Percentiles rank a stretch among this genome's conserved stretches.
phyloP scores from a whole-genome alignment of 495 filamentous ascomycete genomes.

The Entonaema liquescens region DNA sequence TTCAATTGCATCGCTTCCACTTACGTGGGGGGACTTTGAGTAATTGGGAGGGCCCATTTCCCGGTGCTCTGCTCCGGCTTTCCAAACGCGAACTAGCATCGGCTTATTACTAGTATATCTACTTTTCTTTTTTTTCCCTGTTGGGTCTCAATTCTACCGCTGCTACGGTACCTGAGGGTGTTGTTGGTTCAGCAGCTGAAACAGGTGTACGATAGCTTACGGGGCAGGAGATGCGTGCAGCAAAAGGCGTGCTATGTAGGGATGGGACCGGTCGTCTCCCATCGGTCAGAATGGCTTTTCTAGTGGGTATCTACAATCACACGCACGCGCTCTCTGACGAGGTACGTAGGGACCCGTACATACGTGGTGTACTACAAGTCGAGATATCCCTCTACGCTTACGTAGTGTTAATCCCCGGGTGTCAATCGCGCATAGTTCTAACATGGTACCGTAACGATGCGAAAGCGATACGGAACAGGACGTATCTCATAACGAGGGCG shows the following conservation, averaged over 20 bases:
- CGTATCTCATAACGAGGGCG: background rate
- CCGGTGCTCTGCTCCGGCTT: slow-evolving; percentile 28
- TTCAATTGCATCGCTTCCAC: slow-evolving; percentile 26
- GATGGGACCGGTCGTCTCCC: slow-evolving; percentile 14
- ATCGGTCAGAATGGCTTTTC: slow-evolving; percentile 11
- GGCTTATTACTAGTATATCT: slow-evolving; percentile 1
- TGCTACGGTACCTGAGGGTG: slow-evolving; percentile 16
- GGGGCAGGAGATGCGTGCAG: background rate
- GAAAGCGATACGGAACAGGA: slow-evolving; percentile 1
- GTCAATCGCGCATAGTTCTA: slow-evolving; percentile 3
- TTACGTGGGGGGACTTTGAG: slow-evolving; percentile 23
- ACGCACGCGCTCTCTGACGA: slow-evolving; percentile 14
- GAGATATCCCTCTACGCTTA: slow-evolving; percentile 5
- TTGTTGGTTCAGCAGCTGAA: slow-evolving; percentile 2
- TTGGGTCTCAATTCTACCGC: background rate
- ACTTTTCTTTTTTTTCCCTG: slow-evolving; percentile 7
- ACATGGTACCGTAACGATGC: slow-evolving; percentile 11
- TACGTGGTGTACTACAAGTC: slow-evolving; percentile 10
- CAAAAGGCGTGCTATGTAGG: slow-evolving; percentile 10
- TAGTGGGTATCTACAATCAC: slow-evolving; percentile 15
- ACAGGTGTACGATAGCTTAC: slow-evolving; percentile 13
- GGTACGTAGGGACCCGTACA: slow-evolving; percentile 19
- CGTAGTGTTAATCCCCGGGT: background rate
- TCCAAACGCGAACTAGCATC: slow-evolving; percentile 25
- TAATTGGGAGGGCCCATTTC: slow-evolving; percentile 5